These are phyloP conservation scores for Solanum hybrid DNA, from an alignment of 305 asterid species.

Conservation along the genomic window DNA sequence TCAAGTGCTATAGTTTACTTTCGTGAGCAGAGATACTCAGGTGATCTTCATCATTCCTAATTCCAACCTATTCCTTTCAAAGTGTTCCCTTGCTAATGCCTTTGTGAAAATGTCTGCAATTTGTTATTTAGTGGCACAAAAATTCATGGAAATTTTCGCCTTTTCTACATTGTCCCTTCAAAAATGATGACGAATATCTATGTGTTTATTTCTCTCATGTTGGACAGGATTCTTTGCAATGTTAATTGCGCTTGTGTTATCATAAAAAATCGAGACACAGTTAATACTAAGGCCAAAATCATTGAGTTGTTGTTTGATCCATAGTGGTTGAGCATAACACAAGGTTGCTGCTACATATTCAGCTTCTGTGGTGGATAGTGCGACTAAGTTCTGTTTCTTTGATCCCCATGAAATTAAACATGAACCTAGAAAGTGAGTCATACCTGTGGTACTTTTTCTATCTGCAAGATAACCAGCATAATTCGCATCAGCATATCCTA, in stretches of 20 bases:
- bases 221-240: too few relatives aligned
- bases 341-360: background rate
- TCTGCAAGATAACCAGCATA: background rate
- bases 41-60: background rate
- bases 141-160: background rate
- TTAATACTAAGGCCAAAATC: too few relatives aligned
- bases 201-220: too few relatives aligned
- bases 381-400: background rate
- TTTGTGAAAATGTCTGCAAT: background rate
- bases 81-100: background rate
- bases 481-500: background rate
- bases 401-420: background rate
- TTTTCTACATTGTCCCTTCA: background rate
- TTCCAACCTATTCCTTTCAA: background rate
- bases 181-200: too few relatives aligned
- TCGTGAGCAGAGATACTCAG: background rate
- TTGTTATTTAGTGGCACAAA: background rate
- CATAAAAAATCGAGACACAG: too few relatives aligned
- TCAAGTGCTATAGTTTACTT: background rate
- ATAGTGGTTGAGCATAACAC: too few relatives aligned
- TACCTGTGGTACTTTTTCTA: background rate
- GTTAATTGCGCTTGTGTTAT: too few relatives aligned
- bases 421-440: background rate
- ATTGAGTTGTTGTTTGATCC: too few relatives aligned
- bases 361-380: background rate